Evolutionary conservation across 169 alveolate genomes (phyloP).

Genomic region (Theileria annulata): DNA sequence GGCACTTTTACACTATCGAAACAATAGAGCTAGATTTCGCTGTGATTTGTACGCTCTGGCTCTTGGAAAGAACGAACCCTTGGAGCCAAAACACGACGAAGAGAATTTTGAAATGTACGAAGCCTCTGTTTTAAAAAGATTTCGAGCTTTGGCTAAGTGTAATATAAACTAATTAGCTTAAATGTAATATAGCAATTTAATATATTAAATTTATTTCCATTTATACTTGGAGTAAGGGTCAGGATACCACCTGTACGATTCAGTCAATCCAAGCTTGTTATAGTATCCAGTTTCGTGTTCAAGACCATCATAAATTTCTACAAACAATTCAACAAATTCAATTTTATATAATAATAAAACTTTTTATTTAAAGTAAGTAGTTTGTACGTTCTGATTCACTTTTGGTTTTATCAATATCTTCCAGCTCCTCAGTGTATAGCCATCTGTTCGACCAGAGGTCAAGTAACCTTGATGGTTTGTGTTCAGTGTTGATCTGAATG

Average conservation of each 20-base stretch:
- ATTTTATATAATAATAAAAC: neutral
- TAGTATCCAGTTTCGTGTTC: conserved; percentile 54
- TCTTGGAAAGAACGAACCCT: conserved; percentile 29
- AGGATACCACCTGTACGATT: conserved; percentile 62
- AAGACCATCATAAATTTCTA: conserved; percentile 63
- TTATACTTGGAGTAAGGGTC: conserved; percentile 54
- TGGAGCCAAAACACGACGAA: neutral
- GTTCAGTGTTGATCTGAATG: conserved; percentile 44
- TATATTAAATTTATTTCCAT: neutral
- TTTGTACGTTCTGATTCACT: conserved; percentile 42
- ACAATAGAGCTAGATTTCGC: conserved; percentile 39
- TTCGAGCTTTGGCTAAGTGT: neutral
- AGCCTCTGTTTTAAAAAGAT: conserved; percentile 3
- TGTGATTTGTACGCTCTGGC: conserved; percentile 64
- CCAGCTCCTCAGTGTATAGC: conserved; percentile 80
- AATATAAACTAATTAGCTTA: neutral
- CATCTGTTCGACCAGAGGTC: conserved; percentile 88
- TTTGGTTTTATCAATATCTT: conserved; percentile 61
- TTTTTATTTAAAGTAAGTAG: neutral
- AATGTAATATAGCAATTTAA: neutral
- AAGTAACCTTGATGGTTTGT: conserved; percentile 69
- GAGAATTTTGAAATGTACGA: conserved; percentile 11
- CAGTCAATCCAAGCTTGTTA: conserved; percentile 64
- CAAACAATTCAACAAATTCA: neutral
- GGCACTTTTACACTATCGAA: conserved; percentile 63